Evolutionary conservation across 2,329 filamentous ascomycete genomes (phyloP).

Genomic region (Tolypocladium album): DNA sequence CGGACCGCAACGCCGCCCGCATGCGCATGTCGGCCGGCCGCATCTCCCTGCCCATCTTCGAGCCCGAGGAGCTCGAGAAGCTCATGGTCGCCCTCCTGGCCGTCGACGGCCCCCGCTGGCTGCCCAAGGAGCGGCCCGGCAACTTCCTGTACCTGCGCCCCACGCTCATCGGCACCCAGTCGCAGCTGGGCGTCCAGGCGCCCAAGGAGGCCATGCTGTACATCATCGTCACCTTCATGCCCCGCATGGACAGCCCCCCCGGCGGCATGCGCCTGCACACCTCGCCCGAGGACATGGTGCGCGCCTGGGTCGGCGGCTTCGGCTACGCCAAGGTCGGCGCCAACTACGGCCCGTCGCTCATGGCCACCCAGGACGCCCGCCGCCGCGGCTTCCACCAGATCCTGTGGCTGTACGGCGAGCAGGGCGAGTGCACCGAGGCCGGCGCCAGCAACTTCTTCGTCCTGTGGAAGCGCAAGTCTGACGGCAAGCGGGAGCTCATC

Average conservation of each 20-base stretch:
- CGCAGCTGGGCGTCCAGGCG: slow-evolving; percentile 69
- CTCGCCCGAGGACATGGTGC: slow-evolving; percentile 68
- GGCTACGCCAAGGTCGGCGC: slow-evolving; percentile 88
- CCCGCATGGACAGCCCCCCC: slow-evolving; percentile 36
- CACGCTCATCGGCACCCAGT: slow-evolving; percentile 74
- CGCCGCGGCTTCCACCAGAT: slow-evolving; percentile 74
- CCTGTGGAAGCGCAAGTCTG: slow-evolving; percentile 50
- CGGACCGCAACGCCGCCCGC: slow-evolving; percentile 58
- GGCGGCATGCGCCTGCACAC: slow-evolving; percentile 67
- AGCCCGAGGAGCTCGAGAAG: slow-evolving; percentile 59
- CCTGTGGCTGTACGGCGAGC: slow-evolving; percentile 79
- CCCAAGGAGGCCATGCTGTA: slow-evolving; percentile 83
- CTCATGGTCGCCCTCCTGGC: slow-evolving; percentile 62
- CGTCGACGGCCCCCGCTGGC: slow-evolving; percentile 68
- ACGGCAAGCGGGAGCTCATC: slow-evolving; percentile 52
- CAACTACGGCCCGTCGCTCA: slow-evolving; percentile 79
- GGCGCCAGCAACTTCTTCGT: slow-evolving; percentile 91
- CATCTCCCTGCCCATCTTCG: slow-evolving; percentile 66
- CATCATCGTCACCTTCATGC: slow-evolving; percentile 60
- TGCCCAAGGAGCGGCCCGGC: slow-evolving; percentile 58
- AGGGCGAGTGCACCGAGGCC: slow-evolving; percentile 77
- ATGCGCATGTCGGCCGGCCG: slow-evolving; percentile 50
- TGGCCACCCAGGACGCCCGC: slow-evolving; percentile 67
- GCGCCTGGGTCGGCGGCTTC: slow-evolving; percentile 89
- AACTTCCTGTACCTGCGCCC: slow-evolving; percentile 77